Evolutionary conservation across 345 rosid species (phyloP).

Genomic region (Syzygium oleosum): DNA sequence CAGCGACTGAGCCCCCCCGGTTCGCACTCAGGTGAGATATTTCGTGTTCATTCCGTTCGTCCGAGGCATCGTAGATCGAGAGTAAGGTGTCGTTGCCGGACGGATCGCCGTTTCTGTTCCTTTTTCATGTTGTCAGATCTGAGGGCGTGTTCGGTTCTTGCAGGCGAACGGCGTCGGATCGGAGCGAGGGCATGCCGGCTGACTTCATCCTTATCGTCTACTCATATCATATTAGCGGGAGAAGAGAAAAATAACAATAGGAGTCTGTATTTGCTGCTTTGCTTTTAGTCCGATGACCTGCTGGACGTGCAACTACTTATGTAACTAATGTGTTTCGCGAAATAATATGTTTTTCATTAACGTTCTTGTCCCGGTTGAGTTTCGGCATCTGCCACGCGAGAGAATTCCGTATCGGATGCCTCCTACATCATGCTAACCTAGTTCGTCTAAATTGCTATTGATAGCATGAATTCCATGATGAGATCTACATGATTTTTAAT

Average conservation of each 20-base stretch:
- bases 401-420: too few species aligned
- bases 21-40: neutral
- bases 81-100: neutral
- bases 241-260: neutral
- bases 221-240: neutral
- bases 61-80: neutral
- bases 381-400: neutral
- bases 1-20: slow-evolving; percentile 35
- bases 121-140: neutral
- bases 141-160: neutral
- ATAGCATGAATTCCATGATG: neutral
- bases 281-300: neutral
- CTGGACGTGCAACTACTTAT: neutral
- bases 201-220: neutral
- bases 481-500: too few species aligned
- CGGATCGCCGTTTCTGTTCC: neutral
- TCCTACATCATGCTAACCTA: too few species aligned
- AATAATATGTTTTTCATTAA: neutral
- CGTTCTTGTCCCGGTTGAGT: neutral
- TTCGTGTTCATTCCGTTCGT: neutral
- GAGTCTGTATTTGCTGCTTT: neutral
- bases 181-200: neutral
- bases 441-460: too few species aligned
- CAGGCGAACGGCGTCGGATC: neutral
- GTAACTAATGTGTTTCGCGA: neutral